Conservation (phyloP, 1,139 yeast species). For the Zygosaccharomyces sapae region DNA sequence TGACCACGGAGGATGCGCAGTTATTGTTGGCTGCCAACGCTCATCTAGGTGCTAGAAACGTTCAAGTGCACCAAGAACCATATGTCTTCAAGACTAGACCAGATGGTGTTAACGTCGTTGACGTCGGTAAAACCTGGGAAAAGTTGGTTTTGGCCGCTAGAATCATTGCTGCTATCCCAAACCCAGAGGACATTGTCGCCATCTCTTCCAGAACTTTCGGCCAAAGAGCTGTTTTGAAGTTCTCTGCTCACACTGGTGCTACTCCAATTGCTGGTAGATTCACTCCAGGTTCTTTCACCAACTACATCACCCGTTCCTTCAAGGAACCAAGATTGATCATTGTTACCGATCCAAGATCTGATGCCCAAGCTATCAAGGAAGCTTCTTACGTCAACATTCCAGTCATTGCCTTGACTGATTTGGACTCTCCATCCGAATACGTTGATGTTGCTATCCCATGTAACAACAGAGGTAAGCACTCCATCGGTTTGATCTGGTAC, state of each 20-base stretch:
- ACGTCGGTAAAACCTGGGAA: constrained; percentile 99
- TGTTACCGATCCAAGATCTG: constrained; percentile 99
- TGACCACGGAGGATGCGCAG: constrained; percentile 99
- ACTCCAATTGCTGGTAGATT: constrained; percentile 99
- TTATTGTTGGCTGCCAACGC: constrained; percentile 99
- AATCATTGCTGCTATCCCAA: constrained; percentile 99
- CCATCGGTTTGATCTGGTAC: constrained; percentile 99
- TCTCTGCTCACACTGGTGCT: constrained; percentile 99
- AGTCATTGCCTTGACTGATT: constrained; percentile 97
- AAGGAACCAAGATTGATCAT: constrained; percentile 99
- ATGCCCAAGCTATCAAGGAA: constrained; percentile 99
- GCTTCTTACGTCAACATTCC: constrained; percentile 99
- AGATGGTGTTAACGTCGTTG: constrained; percentile 98
- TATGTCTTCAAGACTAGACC: constrained; percentile 99
- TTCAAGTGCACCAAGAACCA: constrained; percentile 99
- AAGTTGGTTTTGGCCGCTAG: constrained; percentile 99
- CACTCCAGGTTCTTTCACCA: constrained; percentile 99
- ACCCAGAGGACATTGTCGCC: constrained; percentile 97
- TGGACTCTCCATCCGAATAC: constrained; percentile 98
- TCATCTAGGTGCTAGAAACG: constrained; percentile 99
- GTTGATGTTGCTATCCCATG: constrained; percentile 99
- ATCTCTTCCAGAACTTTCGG: constrained; percentile 99
- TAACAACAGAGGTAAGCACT: constrained; percentile 99
- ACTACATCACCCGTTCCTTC: constrained; percentile 99
- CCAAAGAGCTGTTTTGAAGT: constrained; percentile 99